A percentile compares a stretch with the other conserved stretches of the same genome.
Conservation (phyloP, 2,329 filamentous ascomycete species). For the Ceratocystis cacaofunesta region DNA sequence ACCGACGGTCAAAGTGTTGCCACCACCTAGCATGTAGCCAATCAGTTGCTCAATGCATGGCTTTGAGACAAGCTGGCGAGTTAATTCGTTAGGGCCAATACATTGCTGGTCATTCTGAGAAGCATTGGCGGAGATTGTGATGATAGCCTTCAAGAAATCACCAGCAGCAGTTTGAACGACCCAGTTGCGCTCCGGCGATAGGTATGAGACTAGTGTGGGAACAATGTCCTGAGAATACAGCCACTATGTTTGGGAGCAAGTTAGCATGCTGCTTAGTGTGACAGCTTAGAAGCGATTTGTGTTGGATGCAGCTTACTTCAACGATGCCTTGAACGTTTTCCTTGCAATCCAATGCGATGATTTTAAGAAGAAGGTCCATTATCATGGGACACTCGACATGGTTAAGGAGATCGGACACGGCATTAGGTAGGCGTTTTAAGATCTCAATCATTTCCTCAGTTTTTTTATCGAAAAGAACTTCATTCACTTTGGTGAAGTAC, state of each 20-base stretch:
- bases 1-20: conserved; percentile 86
- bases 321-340: conserved; percentile 87
- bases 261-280: background rate
- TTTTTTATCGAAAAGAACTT: conserved; percentile 94
- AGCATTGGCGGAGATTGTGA: conserved; percentile 95
- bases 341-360: conserved; percentile 86
- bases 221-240: conserved; percentile 79
- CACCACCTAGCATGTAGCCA: conserved; percentile 77
- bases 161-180: conserved; percentile 92
- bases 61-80: conserved; percentile 80
- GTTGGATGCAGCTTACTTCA: conserved; percentile 49
- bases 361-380: conserved; percentile 93
- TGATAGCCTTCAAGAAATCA: conserved; percentile 96
- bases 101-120: conserved; percentile 98
- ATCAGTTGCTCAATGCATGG: conserved; percentile 75
- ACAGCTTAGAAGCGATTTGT: background rate
- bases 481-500: conserved; percentile 98
- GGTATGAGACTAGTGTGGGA: conserved; percentile 69
- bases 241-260: conserved; percentile 46
- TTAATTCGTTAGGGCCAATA: conserved; percentile 93
- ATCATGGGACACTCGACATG: conserved; percentile 97
- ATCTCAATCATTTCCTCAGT: conserved; percentile 92
- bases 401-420: conserved; percentile 70
- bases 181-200: conserved; percentile 70
- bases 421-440: conserved; percentile 67